Percentiles rank a stretch among this genome's conserved stretches.
phyloP scores from a whole-genome alignment of 768 basidiomycete genomes.

The Boletus vinaceobasis region DNA sequence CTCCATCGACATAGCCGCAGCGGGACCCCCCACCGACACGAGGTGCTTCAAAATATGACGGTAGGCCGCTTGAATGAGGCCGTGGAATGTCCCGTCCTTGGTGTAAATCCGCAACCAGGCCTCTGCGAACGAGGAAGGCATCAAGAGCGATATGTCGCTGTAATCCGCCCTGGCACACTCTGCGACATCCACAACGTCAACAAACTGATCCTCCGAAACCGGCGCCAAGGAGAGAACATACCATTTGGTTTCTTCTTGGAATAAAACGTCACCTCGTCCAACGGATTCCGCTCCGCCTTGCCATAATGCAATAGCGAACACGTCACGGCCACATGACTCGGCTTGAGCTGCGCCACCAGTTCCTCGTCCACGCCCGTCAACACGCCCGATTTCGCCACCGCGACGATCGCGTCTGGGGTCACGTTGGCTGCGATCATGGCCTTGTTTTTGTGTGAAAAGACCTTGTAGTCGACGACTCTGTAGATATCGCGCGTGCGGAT shows the following conservation, averaged over 20 bases:
- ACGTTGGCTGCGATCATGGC: slow-evolving; percentile 25
- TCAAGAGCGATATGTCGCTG: slow-evolving; percentile 62
- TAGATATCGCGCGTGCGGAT: slow-evolving; percentile 66
- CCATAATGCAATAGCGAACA: slow-evolving; percentile 72
- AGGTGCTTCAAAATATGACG: slow-evolving; percentile 38
- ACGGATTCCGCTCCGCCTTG: slow-evolving; percentile 65
- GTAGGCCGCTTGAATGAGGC: slow-evolving; percentile 68
- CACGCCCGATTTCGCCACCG: slow-evolving; percentile 33
- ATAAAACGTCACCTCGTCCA: slow-evolving; percentile 71
- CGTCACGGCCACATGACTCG: slow-evolving; percentile 61
- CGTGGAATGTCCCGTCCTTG: slow-evolving; percentile 52
- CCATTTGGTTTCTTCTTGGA: slow-evolving; percentile 59
- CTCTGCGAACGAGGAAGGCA: slow-evolving; percentile 67
- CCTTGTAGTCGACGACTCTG: slow-evolving; percentile 63
- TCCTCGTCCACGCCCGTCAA: slow-evolving; percentile 25
- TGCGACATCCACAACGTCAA: slow-evolving; percentile 23
- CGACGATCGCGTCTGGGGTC: slow-evolving; percentile 43
- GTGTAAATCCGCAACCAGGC: slow-evolving; percentile 68
- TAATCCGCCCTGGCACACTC: slow-evolving; percentile 42
- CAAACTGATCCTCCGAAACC: background rate
- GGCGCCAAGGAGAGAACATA: slow-evolving; percentile 28
- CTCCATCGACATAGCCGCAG: background rate
- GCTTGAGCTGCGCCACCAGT: slow-evolving; percentile 35
- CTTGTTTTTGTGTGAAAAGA: slow-evolving; percentile 36
- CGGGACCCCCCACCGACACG: background rate